Evolutionary conservation across 2,329 filamentous ascomycete genomes (phyloP), one percentile per base, ranked within the genome.

Genomic region (Canariomyces notabilis): DNA sequence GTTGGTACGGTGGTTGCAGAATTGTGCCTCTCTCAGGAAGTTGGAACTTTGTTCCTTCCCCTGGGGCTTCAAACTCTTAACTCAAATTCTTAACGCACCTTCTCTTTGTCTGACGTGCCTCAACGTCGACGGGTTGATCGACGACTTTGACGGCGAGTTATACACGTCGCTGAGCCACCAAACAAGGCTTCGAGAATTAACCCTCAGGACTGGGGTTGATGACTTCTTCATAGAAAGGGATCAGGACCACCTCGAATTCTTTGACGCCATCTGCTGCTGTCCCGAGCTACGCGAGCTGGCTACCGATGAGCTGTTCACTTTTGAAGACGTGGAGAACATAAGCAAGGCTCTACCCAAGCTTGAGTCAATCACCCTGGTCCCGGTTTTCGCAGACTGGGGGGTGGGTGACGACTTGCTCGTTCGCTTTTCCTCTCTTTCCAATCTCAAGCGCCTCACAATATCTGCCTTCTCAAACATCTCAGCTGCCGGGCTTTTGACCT

Each of bases 391-490:
- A n/a, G n/a, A n/a, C n/a, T n/a, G n/a, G n/a, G n/a, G n/a, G 18
- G 69, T 73, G 5, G 74, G 80, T 49, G 67, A 70, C 26, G 57
- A 60, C 3, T 58, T 80, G 11, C 67, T 74, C 9, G 59, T 60
- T 5, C 48, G 52, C 0, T 47, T 71, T 0, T 44, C 56, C 7
- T 44, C 16, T 1, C 64, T 83, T 35, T 59, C 60, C 3, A 67
- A 72, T 23, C 63, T 85, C 29, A 73, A 71, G 37, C 67, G 63
- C 4, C 64, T 85, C 6, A 72, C 70, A 4, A 73, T 84, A 34
- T 72, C 70, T 31, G 77, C 75, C 2, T 63, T 74, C 2, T 80
- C 80, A 0, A 61, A 62, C 2, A 83, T 85, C 58, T 76, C 75
- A 0, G 64, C 64, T 3, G 60, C 69, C 4, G 76, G 74, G 2